phyloP scores from a whole-genome alignment of 129 eudicot species.

The Pseudognaphalium luteoalbum region DNA sequence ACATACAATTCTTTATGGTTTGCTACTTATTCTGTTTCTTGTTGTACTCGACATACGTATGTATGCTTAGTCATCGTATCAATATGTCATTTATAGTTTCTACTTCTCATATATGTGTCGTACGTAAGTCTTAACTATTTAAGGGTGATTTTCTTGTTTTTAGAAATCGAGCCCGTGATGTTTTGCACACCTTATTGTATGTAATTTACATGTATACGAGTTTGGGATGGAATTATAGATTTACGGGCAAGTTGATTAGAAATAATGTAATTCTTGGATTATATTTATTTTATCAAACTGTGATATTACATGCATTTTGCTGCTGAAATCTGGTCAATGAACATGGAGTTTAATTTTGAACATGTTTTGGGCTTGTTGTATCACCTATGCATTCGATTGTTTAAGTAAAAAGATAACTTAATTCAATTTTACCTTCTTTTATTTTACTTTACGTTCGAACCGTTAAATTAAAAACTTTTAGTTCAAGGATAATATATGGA shows the following conservation, averaged over 20 bases:
- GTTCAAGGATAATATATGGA: too few relatives aligned
- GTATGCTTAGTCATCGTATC: conserved; percentile 40
- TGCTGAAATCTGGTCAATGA: neutral
- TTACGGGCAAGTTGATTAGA: neutral
- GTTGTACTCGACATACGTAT: conserved; percentile 69
- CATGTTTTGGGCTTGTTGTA: too few relatives aligned
- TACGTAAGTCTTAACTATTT: neutral
- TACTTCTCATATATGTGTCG: neutral
- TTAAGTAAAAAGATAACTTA: too few relatives aligned
- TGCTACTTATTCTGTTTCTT: conserved; percentile 79
- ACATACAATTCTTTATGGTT: conserved; percentile 71
- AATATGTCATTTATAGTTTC: neutral
- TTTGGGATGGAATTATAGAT: conserved; percentile 13
- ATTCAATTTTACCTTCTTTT: neutral
- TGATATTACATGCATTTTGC: neutral
- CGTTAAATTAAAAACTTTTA: neutral
- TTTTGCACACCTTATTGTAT: neutral
- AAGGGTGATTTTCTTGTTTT: neutral
- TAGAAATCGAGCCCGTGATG: neutral
- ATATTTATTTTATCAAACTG: neutral
- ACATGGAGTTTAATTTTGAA: too few relatives aligned
- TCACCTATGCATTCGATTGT: neutral
- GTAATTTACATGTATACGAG: neutral
- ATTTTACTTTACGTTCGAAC: neutral
- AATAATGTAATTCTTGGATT: neutral